Conservation (phyloP, 208 protist genomes). For the Leishmania martiniquensis region DNA sequence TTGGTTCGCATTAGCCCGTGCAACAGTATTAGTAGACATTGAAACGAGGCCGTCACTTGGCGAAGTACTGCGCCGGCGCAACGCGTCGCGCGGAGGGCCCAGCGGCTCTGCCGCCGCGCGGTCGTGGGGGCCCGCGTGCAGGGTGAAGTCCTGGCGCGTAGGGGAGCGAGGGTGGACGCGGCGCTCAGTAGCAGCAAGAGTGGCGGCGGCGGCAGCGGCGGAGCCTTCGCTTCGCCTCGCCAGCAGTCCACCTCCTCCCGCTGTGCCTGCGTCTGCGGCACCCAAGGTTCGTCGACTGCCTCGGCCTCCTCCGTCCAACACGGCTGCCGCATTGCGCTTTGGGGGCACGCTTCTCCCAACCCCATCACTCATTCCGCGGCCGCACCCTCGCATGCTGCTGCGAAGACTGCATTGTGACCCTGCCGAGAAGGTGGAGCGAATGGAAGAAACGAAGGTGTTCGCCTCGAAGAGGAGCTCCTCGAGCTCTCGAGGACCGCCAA, state of each 20-base stretch:
- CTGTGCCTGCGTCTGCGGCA: not conserved
- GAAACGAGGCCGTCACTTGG: not conserved
- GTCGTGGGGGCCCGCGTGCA: not conserved
- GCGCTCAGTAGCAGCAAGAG: not conserved
- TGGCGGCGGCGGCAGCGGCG: no score
- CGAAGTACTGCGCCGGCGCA: not conserved
- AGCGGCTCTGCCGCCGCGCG: not conserved
- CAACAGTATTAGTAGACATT: not conserved
- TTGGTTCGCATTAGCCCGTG: not conserved
- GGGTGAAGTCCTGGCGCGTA: not conserved
- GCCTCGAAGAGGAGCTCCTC: conserved; percentile 59
- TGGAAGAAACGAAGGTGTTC: conserved; percentile 57
- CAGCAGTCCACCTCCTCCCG: no score
- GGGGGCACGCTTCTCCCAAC: not conserved
- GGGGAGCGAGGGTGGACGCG: not conserved
- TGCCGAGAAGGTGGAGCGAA: conserved; percentile 37
- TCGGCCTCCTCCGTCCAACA: not conserved
- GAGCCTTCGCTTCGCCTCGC: not conserved
- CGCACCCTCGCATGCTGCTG: conserved; percentile 5
- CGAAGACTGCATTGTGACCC: conserved; percentile 6
- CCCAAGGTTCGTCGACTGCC: not conserved
- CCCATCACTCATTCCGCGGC: not conserved
- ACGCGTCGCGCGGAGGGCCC: not conserved
- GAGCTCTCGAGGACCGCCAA: conserved; percentile 44
- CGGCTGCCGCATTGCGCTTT: not conserved